phyloP scores from a whole-genome alignment of 23 red algal species.

The Gracilaria domingensis region DNA sequence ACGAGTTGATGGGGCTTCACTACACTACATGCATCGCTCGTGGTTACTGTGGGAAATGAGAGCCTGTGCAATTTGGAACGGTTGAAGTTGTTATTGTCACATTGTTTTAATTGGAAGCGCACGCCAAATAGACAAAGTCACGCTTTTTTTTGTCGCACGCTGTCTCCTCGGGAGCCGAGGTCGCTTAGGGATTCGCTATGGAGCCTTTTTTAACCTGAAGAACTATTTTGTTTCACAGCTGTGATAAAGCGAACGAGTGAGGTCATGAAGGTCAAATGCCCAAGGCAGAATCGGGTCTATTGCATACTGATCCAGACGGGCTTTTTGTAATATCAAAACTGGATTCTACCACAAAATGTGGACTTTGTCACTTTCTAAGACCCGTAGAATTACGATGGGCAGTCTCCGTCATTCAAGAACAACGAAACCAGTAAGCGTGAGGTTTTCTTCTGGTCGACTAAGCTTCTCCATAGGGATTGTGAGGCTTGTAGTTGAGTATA shows the following conservation, averaged over 20 bases:
- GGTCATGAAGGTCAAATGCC: background rate
- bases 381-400: background rate
- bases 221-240: too few species aligned
- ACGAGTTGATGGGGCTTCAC: background rate
- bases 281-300: background rate
- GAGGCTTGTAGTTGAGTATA: background rate
- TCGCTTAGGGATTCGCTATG: too few species aligned
- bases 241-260: background rate
- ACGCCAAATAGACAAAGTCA: background rate
- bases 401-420: background rate
- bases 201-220: too few species aligned
- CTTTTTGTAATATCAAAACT: background rate
- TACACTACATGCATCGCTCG: background rate
- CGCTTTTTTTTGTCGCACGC: background rate
- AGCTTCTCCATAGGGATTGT: too few species aligned
- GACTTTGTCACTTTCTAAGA: background rate
- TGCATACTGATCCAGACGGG: background rate
- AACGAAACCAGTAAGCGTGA: too few species aligned
- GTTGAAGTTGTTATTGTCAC: background rate
- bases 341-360: background rate
- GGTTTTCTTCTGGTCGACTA: too few species aligned
- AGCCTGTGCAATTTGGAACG: background rate
- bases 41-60: background rate
- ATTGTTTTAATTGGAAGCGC: conserved; percentile 15
- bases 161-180: too few species aligned